Evolutionary conservation across 108 stramenopile species (phyloP), one percentile per base, ranked within the genome.

Genomic region (Fistulifera solaris): DNA sequence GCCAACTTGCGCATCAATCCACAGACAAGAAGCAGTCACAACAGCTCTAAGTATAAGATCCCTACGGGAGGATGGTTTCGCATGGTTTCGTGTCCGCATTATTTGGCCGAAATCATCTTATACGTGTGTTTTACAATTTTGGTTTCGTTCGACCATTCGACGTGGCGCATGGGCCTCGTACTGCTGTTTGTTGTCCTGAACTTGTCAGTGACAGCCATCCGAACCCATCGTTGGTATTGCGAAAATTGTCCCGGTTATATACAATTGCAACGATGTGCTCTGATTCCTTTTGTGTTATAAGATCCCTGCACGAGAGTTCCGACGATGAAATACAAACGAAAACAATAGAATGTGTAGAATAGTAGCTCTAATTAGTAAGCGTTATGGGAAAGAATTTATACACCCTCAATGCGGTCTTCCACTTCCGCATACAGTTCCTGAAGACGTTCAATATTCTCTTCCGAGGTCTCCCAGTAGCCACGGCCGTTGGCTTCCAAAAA

Each of bases 361-460:
- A 35, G 31, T 35, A 35, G 31, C 31, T 35, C 31, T 35, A 35
- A 35, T 35, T 35, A 35, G 8, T 35, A 35, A 8, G 31, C 31
- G 31, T 35, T 35, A 35, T 8, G 8, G 31, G 31, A 8, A 35
- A 3, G 8, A 35, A 35, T 35, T 45, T 86, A 89, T 54, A 96
- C 88, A 50, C 96, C 96, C 65, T 96, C 96, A 61, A 96, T 94
- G 44, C 93, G 71, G 69, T 96, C 96, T 72, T 96, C 96, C 8
- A 95, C 96, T 56, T 96, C 94, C 47, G 94, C 92, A 80, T 96
- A 96, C 53, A 97, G 77, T 51, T 97, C 94, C 57, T 94, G 94
- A 40, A 97, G 70, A 44, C 86, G 80, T 64, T 94, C 94, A 46
- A 97, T 88, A 62, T 97, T 97, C 61, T 95, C 94, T 47, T 97